phyloP scores from a whole-genome alignment of 192 early-diverging fungal species.

The Polychytrium aggregatum region DNA sequence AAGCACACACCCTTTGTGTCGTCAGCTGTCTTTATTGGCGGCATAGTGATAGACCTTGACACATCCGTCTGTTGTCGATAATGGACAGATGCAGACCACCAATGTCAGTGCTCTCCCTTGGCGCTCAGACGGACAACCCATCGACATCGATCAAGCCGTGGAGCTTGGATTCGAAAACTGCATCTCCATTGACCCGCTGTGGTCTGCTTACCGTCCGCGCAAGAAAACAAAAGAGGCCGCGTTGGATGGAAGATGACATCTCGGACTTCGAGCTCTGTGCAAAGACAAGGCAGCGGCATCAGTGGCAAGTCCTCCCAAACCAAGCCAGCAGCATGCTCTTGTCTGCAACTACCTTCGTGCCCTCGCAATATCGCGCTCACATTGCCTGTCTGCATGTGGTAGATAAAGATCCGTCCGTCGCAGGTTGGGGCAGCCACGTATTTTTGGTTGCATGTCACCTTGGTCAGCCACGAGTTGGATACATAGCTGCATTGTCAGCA shows the following conservation, averaged over 20 bases:
- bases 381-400: conserved; percentile 63
- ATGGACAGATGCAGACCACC: too few relatives aligned
- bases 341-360: conserved; percentile 43
- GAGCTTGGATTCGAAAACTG: too few relatives aligned
- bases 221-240: conserved; percentile 66
- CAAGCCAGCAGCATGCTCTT: background rate
- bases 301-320: too few relatives aligned
- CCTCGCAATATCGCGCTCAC: conserved; percentile 71
- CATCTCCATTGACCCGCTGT: too few relatives aligned
- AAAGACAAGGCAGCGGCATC: background rate
- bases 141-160: too few relatives aligned
- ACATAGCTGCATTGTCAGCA: conserved; percentile 63
- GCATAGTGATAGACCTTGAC: too few relatives aligned
- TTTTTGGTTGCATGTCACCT: conserved; percentile 74
- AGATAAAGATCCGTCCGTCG: conserved; percentile 78
- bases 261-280: conserved; percentile 70
- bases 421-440: conserved; percentile 85
- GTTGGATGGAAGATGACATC: conserved; percentile 85
- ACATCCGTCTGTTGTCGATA: too few relatives aligned
- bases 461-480: conserved; percentile 93
- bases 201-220: conserved; percentile 68
- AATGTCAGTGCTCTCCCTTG: too few relatives aligned
- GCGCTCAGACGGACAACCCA: too few relatives aligned
- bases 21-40: too few relatives aligned
- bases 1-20: too few relatives aligned